Evolutionary conservation across 2,329 filamentous ascomycete genomes (phyloP), one percentile per base, ranked within the genome.

Genomic region (Beauveria australis): DNA sequence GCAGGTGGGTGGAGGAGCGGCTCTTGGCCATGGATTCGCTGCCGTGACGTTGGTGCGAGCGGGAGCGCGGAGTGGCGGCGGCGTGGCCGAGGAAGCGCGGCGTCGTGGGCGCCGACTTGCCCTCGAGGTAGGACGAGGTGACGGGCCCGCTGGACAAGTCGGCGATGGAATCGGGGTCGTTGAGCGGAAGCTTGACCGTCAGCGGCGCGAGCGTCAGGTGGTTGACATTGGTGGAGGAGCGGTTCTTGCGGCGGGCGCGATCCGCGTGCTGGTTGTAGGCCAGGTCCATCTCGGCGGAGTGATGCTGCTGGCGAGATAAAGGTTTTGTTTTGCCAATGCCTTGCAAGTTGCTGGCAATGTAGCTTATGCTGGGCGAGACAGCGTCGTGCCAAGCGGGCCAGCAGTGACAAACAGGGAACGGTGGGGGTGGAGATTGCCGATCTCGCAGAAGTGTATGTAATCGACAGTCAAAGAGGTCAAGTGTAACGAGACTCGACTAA

Each of bases 201-300:
- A 88, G 74, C 30, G 85, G 85, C n/a, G 83, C 85, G 62, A 88
- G 82, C 16, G 81, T 79, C 62, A 86, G 78, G 66, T 85, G 81
- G 67, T 82, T 81, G 64, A 86, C 74, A 71, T 81, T 85, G 53
- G 79, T 81, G 30, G 78, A 78, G 24, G 84, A 86, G 66, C 81
- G 79, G 67, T 80, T 81, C 73, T 84, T 83, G 64, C 81, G 81
- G 62, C 82, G 78, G 49, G 79, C 75, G 64, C 81, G 79, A 65
- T 79, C 80, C 57, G 82, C 76, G 68, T 86, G 82, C 65, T 84
- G 83, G 64, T 82, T 83, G 70, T 84, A 86, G 62, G 82, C 81
- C 63, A 80, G 75, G 65, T 87, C 84, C 84, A 87, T 84, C 60
- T 37, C 53, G n/a, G 5, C 41, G 53, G 5, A 12, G n/a, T n/a